phyloP scores from a whole-genome alignment of 1,284 basidiomycete genomes.

The Malassezia furfur region DNA sequence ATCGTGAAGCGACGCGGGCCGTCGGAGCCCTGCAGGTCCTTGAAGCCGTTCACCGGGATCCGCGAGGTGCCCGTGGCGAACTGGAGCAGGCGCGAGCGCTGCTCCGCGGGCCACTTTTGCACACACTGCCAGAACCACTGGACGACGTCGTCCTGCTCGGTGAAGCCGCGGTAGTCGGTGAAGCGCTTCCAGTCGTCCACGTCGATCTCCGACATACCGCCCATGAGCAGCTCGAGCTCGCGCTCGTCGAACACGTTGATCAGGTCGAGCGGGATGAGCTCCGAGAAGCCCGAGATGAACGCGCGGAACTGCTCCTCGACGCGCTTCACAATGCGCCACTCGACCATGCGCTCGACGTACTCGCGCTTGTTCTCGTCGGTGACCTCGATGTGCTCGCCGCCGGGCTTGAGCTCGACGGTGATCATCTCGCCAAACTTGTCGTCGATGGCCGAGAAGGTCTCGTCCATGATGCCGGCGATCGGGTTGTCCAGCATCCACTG shows the following conservation, averaged over 20 bases:
- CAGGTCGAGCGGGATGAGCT: slow-evolving; percentile 86
- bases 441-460: slow-evolving; percentile 58
- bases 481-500: slow-evolving; percentile 69
- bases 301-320: slow-evolving; percentile 92
- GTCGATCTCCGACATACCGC: slow-evolving; percentile 98
- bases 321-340: slow-evolving; percentile 81
- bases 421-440: slow-evolving; percentile 96
- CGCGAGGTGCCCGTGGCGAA: slow-evolving; percentile 95
- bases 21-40: slow-evolving; percentile 93
- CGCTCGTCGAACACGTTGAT: slow-evolving; percentile 97
- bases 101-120: slow-evolving; percentile 86
- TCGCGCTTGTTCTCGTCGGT: slow-evolving; percentile 99
- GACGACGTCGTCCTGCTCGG: slow-evolving; percentile 58
- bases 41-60: slow-evolving; percentile 98
- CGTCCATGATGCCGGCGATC: slow-evolving; percentile 45
- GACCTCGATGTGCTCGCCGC: slow-evolving; percentile 72
- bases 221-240: slow-evolving; percentile 82
- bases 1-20: slow-evolving; percentile 58
- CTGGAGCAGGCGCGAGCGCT: slow-evolving; percentile 79
- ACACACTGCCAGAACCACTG: slow-evolving; percentile 99
- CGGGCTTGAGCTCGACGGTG: slow-evolving; percentile 80
- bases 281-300: slow-evolving; percentile 89
- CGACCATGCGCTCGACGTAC: slow-evolving; percentile 86
- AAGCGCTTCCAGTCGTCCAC: slow-evolving; percentile 59
- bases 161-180: slow-evolving; percentile 57